Conservation (phyloP, 176 grass and related monocot species). For the barley (Hordeum vulgare) region DNA sequence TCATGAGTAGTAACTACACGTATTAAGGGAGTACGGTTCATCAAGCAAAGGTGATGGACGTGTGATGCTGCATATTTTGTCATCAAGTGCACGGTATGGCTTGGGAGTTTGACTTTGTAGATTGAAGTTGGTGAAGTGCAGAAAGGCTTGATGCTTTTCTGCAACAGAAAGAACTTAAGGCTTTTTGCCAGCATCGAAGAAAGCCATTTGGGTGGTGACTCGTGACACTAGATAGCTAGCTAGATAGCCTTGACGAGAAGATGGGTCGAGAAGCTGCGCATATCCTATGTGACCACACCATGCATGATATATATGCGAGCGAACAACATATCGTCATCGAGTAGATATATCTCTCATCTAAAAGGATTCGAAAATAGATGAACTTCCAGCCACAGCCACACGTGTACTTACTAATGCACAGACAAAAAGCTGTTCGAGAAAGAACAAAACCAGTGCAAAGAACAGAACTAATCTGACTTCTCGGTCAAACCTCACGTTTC, state of each 20-base stretch:
- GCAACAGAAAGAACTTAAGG: neutral
- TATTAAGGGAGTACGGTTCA: neutral
- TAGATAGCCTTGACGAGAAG: neutral
- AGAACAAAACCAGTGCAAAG: neutral
- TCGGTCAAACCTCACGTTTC: neutral
- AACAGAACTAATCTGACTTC: neutral
- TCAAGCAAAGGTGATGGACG: neutral
- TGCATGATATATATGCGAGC: neutral
- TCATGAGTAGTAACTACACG: neutral
- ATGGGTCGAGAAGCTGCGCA: neutral
- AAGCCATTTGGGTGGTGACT: neutral
- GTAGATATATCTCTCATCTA: neutral
- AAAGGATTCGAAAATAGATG: neutral
- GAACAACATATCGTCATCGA: neutral
- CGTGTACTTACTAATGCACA: neutral
- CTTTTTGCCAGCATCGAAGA: neutral
- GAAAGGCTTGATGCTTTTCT: too few relatives aligned
- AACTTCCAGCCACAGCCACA: neutral
- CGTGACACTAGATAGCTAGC: neutral
- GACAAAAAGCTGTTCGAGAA: neutral
- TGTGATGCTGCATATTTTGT: neutral
- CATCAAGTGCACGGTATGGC: neutral
- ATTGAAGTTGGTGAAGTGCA: neutral
- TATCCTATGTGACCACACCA: neutral
- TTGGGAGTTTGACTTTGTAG: neutral